A percentile compares a stretch with the other conserved stretches of the same genome.
Evolutionary conservation across 148 eudicot species (phyloP).

Genomic region (Silene latifolia): DNA sequence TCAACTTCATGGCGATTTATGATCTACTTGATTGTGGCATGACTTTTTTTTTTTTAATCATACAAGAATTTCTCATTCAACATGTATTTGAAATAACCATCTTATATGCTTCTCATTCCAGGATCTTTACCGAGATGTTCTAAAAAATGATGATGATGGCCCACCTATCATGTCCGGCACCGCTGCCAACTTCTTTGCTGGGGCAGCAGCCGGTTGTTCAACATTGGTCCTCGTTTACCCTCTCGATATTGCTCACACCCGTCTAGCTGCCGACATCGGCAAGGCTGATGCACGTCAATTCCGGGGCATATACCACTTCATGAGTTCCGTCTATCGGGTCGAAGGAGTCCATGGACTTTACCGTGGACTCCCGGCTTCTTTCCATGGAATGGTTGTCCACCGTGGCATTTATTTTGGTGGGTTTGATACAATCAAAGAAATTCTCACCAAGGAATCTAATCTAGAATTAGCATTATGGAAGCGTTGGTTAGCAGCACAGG

Average conservation of each 20-base stretch:
- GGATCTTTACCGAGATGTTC: slow-evolving; percentile 77
- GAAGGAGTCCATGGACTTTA: slow-evolving; percentile 81
- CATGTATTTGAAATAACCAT: not conserved
- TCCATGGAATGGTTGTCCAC: slow-evolving; percentile 92
- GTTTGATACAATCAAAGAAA: slow-evolving; percentile 84
- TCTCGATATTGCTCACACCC: slow-evolving; percentile 96
- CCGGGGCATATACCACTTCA: slow-evolving; percentile 70
- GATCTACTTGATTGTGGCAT: not conserved
- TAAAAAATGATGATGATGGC: slow-evolving; percentile 51
- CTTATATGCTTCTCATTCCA: slow-evolving; percentile 25
- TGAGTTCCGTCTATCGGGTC: slow-evolving; percentile 41
- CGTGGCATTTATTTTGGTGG: slow-evolving; percentile 93
- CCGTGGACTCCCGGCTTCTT: slow-evolving; percentile 89
- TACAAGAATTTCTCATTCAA: not conserved
- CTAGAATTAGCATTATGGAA: slow-evolving; percentile 74
- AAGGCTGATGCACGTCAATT: slow-evolving; percentile 65
- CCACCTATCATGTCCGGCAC: slow-evolving; percentile 56
- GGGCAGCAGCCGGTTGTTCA: slow-evolving; percentile 90
- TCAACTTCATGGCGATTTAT: not conserved
- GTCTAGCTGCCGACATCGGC: slow-evolving; percentile 88
- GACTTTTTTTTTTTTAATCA: not conserved
- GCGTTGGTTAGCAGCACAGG: slow-evolving; percentile 89
- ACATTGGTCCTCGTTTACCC: slow-evolving; percentile 82
- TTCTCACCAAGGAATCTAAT: slow-evolving; percentile 46
- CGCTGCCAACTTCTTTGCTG: slow-evolving; percentile 85